Evolutionary conservation across 257 asterid genomes (phyloP).

Genomic region (Nicotiana attenuata): DNA sequence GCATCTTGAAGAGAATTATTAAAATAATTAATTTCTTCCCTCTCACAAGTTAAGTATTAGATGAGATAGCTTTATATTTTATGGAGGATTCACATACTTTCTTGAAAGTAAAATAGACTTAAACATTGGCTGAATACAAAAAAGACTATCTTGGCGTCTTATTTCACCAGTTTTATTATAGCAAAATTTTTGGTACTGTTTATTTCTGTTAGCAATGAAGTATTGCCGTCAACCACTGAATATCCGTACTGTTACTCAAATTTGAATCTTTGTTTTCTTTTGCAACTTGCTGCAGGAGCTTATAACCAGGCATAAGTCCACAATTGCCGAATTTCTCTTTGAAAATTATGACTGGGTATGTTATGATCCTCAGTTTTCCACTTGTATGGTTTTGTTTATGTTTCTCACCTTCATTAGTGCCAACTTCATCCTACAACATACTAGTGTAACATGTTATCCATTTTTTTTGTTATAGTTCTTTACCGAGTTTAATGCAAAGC

Average conservation of each 20-base stretch:
- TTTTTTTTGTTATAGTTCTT: slow-evolving; percentile 51
- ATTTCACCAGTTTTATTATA: background rate
- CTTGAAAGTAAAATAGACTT: background rate
- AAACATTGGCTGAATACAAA: background rate
- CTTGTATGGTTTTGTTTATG: background rate
- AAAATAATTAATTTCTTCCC: background rate
- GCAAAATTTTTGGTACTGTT: background rate
- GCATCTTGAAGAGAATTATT: too few relatives aligned
- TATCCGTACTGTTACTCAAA: background rate
- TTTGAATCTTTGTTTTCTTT: slow-evolving; percentile 9
- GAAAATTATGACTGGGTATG: slow-evolving; percentile 71
- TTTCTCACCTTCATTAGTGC: background rate
- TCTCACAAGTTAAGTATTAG: background rate
- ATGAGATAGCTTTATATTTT: background rate
- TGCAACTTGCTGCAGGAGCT: slow-evolving; percentile 62
- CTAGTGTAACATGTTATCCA: background rate
- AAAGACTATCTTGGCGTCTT: background rate
- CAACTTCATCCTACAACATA: background rate
- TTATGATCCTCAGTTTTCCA: background rate
- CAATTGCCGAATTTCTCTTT: slow-evolving; percentile 66
- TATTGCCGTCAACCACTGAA: background rate
- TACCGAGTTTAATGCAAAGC: slow-evolving; percentile 71
- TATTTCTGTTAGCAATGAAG: background rate
- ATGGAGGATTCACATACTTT: background rate
- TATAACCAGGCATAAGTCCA: slow-evolving; percentile 84